These are phyloP conservation scores for Raffaelea albimanens DNA, from an alignment of 2,329 filamentous ascomycete species.

Conservation along the genomic window DNA sequence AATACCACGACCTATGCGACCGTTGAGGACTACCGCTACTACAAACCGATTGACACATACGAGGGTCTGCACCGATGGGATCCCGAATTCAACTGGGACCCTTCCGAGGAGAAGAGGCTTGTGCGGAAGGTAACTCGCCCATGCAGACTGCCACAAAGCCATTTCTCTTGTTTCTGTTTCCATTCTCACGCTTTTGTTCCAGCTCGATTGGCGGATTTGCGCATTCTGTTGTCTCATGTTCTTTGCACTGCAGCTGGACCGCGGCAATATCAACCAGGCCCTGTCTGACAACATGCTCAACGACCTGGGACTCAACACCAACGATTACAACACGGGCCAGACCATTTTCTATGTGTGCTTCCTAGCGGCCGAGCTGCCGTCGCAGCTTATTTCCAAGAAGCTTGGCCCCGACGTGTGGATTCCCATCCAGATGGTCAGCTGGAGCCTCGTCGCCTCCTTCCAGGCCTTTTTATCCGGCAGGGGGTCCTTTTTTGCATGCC, in stretches of 20 bases:
- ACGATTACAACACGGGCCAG: conserved; percentile 43
- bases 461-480: conserved; percentile 20
- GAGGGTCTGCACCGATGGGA: background rate
- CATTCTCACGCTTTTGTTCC: conserved; percentile 14
- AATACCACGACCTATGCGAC: background rate
- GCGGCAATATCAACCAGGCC: conserved; percentile 25
- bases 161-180: background rate
- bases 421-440: conserved; percentile 22
- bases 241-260: conserved; percentile 25
- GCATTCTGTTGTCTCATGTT: conserved; percentile 25
- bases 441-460: conserved; percentile 20
- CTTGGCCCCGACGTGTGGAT: conserved; percentile 24
- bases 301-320: conserved; percentile 22
- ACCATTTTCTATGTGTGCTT: conserved; percentile 45
- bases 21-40: background rate
- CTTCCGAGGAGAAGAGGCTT: background rate
- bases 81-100: background rate
- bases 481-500: conserved; percentile 18
- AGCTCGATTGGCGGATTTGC: conserved; percentile 19
- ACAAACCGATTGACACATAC: background rate
- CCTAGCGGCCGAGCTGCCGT: conserved; percentile 48
- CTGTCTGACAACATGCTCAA: conserved; percentile 24
- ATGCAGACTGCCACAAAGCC: too few relatives aligned
- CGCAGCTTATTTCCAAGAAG: conserved; percentile 52
- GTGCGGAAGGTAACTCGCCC: background rate